Evolutionary conservation across 2,329 filamentous ascomycete genomes (phyloP), one percentile per base, ranked within the genome.

Genomic region (Venturia nashicola): DNA sequence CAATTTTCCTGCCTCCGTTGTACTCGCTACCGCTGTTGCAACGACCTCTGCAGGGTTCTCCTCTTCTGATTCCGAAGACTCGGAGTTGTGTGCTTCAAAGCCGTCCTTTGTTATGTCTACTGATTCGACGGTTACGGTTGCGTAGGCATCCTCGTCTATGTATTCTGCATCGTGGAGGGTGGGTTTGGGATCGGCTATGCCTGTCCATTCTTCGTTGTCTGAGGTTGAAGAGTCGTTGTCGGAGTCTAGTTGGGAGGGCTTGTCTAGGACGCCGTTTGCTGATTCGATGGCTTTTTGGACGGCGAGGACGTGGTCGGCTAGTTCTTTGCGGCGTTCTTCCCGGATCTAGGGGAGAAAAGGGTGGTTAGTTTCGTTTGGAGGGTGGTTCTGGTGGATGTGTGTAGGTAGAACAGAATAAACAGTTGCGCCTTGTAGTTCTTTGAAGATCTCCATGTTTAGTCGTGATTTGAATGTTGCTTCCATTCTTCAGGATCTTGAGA

Each of bases 101-200:
- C 90, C 90, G 64, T 91, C 85, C 68, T 85, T 84, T 14, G 88
- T 87, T 18, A 95, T 83, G 67, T 87, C 88, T 68, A 99, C 91
- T 12, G 89, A 88, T 73, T 97, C 93, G 1, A 99, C 86, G 0
- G 90, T 97, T 34, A 99, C 94, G 0, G 91, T 96, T 0, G 94
- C 97, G 74, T 91, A 97, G 72, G 89, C 89, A 74, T 97, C 93
- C 74, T 97, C 94, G 74, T 99, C 94, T 68, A 97, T 84, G 76
- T 97, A 99, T 74, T 97, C 91, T 68, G 93, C 91, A 73, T 96
- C 59, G 5, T 36, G 27, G 14, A 57, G 18, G 27, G 27, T 7
- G 5, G 51, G 18, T 11, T 34, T 63, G 18, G 57, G 34, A 32
- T 39, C 39, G 9, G 61, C 12, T 36, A 43, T 34, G 18, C 61